These are phyloP conservation scores for Ceratocystis cacaofunesta DNA, from an alignment of 2,329 filamentous ascomycete genomes.

Conservation along the genomic window DNA sequence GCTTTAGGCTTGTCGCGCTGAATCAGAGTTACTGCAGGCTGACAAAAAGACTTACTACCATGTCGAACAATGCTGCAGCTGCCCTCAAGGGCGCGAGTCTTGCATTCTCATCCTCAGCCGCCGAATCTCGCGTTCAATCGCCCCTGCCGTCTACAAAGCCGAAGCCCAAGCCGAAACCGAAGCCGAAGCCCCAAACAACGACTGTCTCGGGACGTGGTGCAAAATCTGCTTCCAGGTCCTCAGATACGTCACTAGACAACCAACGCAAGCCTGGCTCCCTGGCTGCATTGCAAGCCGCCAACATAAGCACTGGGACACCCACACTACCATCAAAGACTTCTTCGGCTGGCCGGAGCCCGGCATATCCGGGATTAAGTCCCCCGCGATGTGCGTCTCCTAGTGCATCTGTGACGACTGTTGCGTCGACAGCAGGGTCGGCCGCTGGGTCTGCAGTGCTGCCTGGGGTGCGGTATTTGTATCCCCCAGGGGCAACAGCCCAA, in stretches of 20 bases:
- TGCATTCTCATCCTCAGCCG: background rate
- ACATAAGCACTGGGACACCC: background rate
- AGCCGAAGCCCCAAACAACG: background rate
- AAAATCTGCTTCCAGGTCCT: background rate
- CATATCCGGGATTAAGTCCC: background rate
- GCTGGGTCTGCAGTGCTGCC: background rate
- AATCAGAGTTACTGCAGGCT: too few species aligned
- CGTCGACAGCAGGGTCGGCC: background rate
- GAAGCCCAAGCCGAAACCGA: slow-evolving; percentile 3
- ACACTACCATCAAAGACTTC: background rate
- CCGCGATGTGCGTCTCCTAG: background rate
- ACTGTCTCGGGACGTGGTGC: background rate
- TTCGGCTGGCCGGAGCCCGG: background rate
- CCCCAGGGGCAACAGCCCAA: background rate
- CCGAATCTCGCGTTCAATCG: background rate
- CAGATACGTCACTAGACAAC: background rate
- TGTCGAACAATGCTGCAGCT: slow-evolving; percentile 9
- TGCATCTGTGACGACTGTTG: slow-evolving; percentile 2
- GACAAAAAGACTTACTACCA: background rate
- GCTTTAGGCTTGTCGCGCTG: too few species aligned
- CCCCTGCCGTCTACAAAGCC: background rate
- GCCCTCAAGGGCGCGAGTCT: slow-evolving; percentile 7
- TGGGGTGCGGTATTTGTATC: slow-evolving; percentile 6
- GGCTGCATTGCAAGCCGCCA: slow-evolving; percentile 7
- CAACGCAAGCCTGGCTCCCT: slow-evolving; percentile 3